A percentile compares a stretch with the other conserved stretches of the same genome.
phyloP scores from a whole-genome alignment of 352 stramenopile species.

The Pythium periplocum region DNA sequence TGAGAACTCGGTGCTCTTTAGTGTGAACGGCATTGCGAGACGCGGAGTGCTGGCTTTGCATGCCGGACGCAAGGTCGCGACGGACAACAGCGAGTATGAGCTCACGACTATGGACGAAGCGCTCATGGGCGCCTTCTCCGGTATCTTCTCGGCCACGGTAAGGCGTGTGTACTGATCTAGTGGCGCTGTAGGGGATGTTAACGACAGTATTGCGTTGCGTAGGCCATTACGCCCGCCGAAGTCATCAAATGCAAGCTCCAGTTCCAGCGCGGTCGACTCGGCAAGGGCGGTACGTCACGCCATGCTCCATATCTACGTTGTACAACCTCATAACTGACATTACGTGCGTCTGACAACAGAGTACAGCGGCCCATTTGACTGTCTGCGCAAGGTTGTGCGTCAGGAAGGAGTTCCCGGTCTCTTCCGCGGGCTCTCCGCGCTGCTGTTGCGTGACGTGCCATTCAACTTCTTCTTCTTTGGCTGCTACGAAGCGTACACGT shows the following conservation, averaged over 20 bases:
- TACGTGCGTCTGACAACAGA: conserved; percentile 15
- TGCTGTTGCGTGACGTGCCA: conserved; percentile 83
- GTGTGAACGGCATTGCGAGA: conserved; percentile 75
- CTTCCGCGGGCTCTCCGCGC: conserved; percentile 75
- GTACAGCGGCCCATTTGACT: conserved; percentile 65
- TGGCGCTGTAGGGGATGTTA: background rate
- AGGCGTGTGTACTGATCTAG: background rate
- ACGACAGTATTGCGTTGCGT: background rate
- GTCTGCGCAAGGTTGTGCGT: conserved; percentile 54
- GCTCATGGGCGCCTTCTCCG: conserved; percentile 72
- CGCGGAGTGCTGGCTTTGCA: conserved; percentile 58
- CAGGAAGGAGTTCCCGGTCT: conserved; percentile 59
- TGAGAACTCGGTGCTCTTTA: conserved; percentile 89
- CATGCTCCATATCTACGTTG: conserved; percentile 6
- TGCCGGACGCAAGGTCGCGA: conserved; percentile 26
- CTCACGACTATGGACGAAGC: conserved; percentile 80
- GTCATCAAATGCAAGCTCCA: conserved; percentile 86
- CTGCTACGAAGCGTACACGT: conserved; percentile 74
- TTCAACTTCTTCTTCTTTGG: conserved; percentile 92
- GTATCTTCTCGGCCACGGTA: conserved; percentile 82
- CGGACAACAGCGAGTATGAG: conserved; percentile 40
- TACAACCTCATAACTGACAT: background rate
- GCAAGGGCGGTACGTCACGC: conserved; percentile 41
- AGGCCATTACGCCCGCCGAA: conserved; percentile 82
- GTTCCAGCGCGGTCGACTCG: conserved; percentile 61